Base-by-base conservation (phyloP, 495 filamentous ascomycete genomes). In the Daldinia vernicosa region DNA sequence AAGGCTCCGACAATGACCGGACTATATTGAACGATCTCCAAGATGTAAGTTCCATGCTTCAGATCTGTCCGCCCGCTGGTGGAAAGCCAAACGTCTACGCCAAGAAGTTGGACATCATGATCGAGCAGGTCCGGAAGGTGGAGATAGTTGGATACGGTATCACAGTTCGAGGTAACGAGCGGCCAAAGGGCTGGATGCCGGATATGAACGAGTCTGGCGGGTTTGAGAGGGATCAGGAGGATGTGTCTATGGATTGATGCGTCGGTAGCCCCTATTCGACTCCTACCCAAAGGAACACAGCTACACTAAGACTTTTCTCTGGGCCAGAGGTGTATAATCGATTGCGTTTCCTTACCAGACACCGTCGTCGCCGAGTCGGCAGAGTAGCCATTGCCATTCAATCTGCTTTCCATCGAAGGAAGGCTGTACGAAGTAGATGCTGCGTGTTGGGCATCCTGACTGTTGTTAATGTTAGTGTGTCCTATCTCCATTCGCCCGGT, bases 131-230 rank as follows among this genome's bases (percentile, higher is more conserved):
- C 33, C 89, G 92, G 75, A 99, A 99, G 86, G 95, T 98, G 26
- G 95, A 99, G 84, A 86, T 87, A 19, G 89, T 94, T 17, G 89
- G 92, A 15, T 98, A 97, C 80, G 93, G 93, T 9, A 86, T 97
- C 75, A 86, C 89, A 32, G 89, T 99, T 12, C 83, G 96, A 11
- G 95, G 96, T 0, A 90, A 89, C 54, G 95, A 99, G 80, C 83
- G 93, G 63, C 96, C 95, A 3, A 91, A 90, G 70, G 95, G 95
- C 5, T 98, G 95, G 95, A 87, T 93, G 70, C 95, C 95, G 26
- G 95, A 97, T 80, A 74, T 93, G 67, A 85, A 83, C 5, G 86
- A 82, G 27, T 39, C 69, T 9, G 53, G 40, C 0, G 69, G 72
- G n/a, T 57, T 40, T 8, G 70, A 63, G 32, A 52, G 33, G 9